These are phyloP conservation scores for Cladosporium velox DNA, from an alignment of 2,329 filamentous ascomycete genomes.

Conservation along the genomic window DNA sequence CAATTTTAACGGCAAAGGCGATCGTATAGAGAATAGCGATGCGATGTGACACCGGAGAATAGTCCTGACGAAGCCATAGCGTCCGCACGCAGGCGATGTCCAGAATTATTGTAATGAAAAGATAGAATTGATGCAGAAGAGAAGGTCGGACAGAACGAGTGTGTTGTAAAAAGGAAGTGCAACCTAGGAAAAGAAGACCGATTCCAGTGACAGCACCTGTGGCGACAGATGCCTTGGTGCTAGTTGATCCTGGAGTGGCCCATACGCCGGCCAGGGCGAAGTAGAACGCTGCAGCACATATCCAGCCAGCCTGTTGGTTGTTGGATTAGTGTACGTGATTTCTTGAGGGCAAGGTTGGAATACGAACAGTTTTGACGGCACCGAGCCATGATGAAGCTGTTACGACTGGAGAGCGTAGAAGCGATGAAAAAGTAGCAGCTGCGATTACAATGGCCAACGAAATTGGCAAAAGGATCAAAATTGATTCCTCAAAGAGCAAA, in stretches of 20 bases:
- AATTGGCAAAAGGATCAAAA: conserved; percentile 38
- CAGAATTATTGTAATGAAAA: conserved; percentile 18
- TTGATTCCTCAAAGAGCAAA: conserved; percentile 39
- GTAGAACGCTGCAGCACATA: conserved; percentile 7
- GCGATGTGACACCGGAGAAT: conserved; percentile 34
- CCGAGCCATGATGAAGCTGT: conserved; percentile 26
- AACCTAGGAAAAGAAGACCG: conserved; percentile 48
- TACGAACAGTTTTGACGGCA: conserved; percentile 20
- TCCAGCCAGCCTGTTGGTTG: background rate
- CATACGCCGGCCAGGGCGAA: conserved; percentile 10
- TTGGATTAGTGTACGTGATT: background rate
- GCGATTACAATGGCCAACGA: conserved; percentile 35
- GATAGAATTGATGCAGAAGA: conserved; percentile 20
- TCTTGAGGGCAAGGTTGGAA: background rate
- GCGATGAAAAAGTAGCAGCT: conserved; percentile 34
- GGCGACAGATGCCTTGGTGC: conserved; percentile 44
- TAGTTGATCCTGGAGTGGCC: conserved; percentile 14
- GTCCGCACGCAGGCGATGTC: conserved; percentile 22
- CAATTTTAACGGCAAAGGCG: conserved; percentile 42
- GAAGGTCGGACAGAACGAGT: conserved; percentile 22
- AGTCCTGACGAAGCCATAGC: conserved; percentile 31
- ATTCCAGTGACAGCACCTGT: conserved; percentile 47
- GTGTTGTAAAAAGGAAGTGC: conserved; percentile 25
- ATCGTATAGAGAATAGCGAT: conserved; percentile 41
- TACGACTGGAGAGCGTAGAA: conserved; percentile 29